phyloP scores from a whole-genome alignment of 306 rosid genomes.

The Phaseolus lunatus region DNA sequence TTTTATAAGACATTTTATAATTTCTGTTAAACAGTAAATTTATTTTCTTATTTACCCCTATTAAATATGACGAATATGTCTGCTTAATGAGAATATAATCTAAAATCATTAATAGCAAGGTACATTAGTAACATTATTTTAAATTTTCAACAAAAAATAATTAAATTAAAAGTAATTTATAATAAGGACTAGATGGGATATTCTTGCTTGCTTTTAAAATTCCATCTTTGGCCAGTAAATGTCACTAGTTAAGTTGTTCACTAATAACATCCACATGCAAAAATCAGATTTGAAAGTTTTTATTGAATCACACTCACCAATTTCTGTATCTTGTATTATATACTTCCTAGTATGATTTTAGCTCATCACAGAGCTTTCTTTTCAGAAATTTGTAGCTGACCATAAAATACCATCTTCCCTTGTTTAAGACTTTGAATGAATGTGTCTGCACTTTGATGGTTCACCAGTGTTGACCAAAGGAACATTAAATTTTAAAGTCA shows the following conservation, averaged over 20 bases:
- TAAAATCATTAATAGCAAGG: too few relatives aligned
- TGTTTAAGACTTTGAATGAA: background rate
- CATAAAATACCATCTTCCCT: background rate
- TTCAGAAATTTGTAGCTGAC: background rate
- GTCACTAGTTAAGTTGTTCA: background rate
- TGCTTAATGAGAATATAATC: too few relatives aligned
- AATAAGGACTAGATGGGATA: too few relatives aligned
- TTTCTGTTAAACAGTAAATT: too few relatives aligned
- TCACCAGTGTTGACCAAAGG: background rate
- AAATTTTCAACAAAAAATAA: too few relatives aligned
- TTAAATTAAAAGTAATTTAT: too few relatives aligned
- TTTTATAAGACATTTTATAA: too few relatives aligned
- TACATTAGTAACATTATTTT: too few relatives aligned
- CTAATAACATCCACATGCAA: background rate
- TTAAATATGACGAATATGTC: too few relatives aligned
- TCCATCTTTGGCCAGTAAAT: background rate
- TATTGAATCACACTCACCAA: background rate
- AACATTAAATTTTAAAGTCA: background rate
- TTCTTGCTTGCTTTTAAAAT: background rate
- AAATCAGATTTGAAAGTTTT: background rate
- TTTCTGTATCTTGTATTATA: background rate
- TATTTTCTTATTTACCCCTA: too few relatives aligned
- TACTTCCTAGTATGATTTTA: background rate
- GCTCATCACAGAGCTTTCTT: background rate
- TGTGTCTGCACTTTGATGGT: background rate